phyloP scores from a whole-genome alignment of 1,284 basidiomycete species.

The Pyrrhoderma lamaoense region DNA sequence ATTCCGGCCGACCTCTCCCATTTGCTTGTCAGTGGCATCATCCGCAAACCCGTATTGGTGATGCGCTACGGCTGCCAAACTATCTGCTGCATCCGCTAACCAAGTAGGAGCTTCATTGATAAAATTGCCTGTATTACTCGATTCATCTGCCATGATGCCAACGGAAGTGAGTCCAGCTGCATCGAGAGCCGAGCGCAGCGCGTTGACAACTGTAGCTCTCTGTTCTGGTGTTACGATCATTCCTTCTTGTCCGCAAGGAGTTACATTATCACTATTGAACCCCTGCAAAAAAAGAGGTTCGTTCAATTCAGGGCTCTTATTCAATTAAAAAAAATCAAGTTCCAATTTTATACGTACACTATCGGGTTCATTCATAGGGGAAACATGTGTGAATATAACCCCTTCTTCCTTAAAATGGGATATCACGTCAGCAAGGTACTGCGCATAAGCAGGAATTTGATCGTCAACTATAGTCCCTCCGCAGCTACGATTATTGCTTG shows the following conservation, averaged over 20 bases:
- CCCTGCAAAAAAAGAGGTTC: conserved; percentile 2
- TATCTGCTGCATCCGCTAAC: conserved; percentile 21
- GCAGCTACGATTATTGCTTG: conserved; percentile 24
- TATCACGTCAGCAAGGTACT: conserved; percentile 26
- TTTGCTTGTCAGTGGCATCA: conserved; percentile 18
- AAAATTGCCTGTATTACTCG: conserved; percentile 21
- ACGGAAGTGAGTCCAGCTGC: conserved; percentile 20
- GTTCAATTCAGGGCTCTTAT: conserved; percentile 5
- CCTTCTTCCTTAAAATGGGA: conserved; percentile 23
- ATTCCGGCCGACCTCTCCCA: conserved; percentile 20
- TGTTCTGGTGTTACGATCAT: conserved; percentile 26
- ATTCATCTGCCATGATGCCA: conserved; percentile 25
- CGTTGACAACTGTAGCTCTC: conserved; percentile 24
- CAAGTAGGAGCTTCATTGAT: conserved; percentile 23
- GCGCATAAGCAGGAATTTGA: conserved; percentile 23
- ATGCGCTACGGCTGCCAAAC: conserved; percentile 23
- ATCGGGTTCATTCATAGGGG: conserved; percentile 26
- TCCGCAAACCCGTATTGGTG: conserved; percentile 25
- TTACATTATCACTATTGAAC: conserved; percentile 16
- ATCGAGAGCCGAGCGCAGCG: conserved; percentile 22
- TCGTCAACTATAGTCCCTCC: conserved; percentile 23
- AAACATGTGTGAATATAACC: conserved; percentile 25
- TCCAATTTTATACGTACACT: conserved; percentile 7
- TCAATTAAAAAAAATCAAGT: conserved; percentile 5
- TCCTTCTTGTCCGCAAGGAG: conserved; percentile 27